Percentiles rank a stretch among this genome's conserved stretches.
phyloP scores from a whole-genome alignment of 495 filamentous ascomycete genomes.

The Daldinia loculata region DNA sequence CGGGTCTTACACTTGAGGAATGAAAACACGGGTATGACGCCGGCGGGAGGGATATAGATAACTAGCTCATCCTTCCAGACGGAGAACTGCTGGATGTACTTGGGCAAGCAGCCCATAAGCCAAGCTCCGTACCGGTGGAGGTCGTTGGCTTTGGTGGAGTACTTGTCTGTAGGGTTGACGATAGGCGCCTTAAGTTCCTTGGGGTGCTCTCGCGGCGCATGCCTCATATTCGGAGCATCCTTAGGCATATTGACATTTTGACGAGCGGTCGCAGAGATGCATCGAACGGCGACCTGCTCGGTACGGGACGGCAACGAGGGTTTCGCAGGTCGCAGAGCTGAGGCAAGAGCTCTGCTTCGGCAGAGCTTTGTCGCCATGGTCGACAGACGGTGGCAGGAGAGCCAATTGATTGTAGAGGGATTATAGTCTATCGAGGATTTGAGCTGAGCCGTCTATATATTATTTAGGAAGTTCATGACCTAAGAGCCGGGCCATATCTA shows the following conservation, averaged over 20 bases:
- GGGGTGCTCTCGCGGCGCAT: conserved; percentile 61
- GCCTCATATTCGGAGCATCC: conserved; percentile 73
- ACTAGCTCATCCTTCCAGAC: conserved; percentile 99
- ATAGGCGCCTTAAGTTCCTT: conserved; percentile 75
- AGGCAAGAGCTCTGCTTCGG: conserved; percentile 67
- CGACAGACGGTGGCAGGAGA: conserved; percentile 50
- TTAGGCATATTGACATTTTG: conserved; percentile 63
- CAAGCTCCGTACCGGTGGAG: conserved; percentile 96
- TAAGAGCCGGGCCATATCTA: conserved; percentile 9
- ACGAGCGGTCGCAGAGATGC: conserved; percentile 65
- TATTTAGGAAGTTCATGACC: conserved; percentile 23
- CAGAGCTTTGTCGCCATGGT: conserved; percentile 74
- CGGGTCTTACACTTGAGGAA: conserved; percentile 81
- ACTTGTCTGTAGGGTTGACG: conserved; percentile 93
- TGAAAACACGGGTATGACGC: conserved; percentile 87
- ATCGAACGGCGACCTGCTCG: conserved; percentile 51
- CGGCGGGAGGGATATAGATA: conserved; percentile 88
- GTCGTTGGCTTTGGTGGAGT: conserved; percentile 79
- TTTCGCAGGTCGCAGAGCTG: conserved; percentile 65
- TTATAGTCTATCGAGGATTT: conserved; percentile 45
- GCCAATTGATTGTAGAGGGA: conserved; percentile 55
- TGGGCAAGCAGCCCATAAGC: conserved; percentile 94
- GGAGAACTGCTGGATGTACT: conserved; percentile 98
- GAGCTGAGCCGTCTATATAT: conserved; percentile 42
- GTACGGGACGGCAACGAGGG: conserved; percentile 43